Base-by-base conservation (phyloP, 148 eudicot species). In the Pharnaceum exiguum region DNA sequence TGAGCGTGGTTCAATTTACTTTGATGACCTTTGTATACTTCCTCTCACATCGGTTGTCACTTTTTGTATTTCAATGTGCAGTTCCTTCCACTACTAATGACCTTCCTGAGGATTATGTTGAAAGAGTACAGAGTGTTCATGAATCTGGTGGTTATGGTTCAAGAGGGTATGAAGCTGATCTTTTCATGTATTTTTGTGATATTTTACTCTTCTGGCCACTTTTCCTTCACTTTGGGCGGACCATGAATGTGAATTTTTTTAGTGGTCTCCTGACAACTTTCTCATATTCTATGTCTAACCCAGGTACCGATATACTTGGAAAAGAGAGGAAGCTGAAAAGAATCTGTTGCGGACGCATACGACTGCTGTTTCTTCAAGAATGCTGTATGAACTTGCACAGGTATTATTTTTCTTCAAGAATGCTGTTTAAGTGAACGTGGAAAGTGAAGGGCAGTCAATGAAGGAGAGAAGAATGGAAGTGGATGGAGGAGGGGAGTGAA, bases 311-410 rank as follows among this genome's bases (percentile, higher is more conserved):
- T 93, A 84, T 73, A 91, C 81, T 6, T 93, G 99, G 99, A 88
- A 89, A 77, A 77, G 96, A 59, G 89, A 88, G 47, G 96, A 93
- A 67, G 99, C 95, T 25, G 64, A 79, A 54, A 91, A 91, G 65
- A 91, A 91, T 64, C 86, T 91, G 66, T 62, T 91, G 71, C 89
- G 96, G 43, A 93, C 99, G 54, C 99, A 93, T 65, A 93, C 96
- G 33, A 93, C 99, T 60, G 99, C 96, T 36, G 99, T 93, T 68
- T 93, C 99, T 55, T 81, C 99, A 12, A 85, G 96, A 76, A 89
- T 88, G 96, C 83, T 93, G 52, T 93, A 93, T 72, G 57, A 65
- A 58, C 89, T 83, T 66, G 98, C 90, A 28, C 79, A 93, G 96
- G 96, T 88, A 68, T 33, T 39, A n/a, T n/a, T n/a, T n/a, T n/a